A percentile compares a stretch with the other conserved stretches of the same genome.
These are phyloP conservation scores for Aspergillus udagawae DNA, from an alignment of 2,329 filamentous ascomycete species.

Conservation along the genomic window DNA sequence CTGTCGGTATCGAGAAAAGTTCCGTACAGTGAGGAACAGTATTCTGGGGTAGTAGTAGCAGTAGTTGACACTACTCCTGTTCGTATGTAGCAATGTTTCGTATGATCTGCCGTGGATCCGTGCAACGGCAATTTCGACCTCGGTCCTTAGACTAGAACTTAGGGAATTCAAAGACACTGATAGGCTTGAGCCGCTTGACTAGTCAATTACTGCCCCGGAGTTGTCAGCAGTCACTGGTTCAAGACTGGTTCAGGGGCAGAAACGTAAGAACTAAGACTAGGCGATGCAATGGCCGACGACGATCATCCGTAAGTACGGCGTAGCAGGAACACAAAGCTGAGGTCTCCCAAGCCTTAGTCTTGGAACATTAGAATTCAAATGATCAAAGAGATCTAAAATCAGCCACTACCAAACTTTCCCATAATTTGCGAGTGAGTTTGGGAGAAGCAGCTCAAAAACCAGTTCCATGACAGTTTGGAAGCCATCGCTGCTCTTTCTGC, in stretches of 20 bases:
- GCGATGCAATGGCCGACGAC: constrained; percentile 2
- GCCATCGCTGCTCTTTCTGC: not conserved
- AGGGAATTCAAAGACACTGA: not conserved
- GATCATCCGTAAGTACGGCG: constrained; percentile 11
- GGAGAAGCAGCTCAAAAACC: not conserved
- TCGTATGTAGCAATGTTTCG: constrained; percentile 5
- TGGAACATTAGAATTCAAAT: not conserved
- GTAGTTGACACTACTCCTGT: not conserved
- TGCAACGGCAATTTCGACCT: constrained; percentile 20
- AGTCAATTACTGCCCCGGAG: not conserved
- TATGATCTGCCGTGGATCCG: constrained; percentile 25
- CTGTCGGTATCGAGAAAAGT: not conserved
- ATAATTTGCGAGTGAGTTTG: not conserved
- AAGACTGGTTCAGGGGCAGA: constrained; percentile 19
- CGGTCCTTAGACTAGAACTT: constrained; percentile 10
- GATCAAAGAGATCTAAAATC: not conserved
- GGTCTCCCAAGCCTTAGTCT: constrained; percentile 8
- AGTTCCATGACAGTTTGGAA: not conserved
- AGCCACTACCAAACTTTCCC: not conserved
- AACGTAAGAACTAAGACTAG: constrained; percentile 1
- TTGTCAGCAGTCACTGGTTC: not conserved
- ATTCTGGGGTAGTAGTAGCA: not conserved
- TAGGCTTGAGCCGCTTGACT: not conserved
- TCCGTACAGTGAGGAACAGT: constrained; percentile 3
- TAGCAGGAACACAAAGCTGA: constrained; percentile 8